Percentiles rank a stretch among this genome's conserved stretches.
These are phyloP conservation scores for Yarrowia divulgata DNA, from an alignment of 805 yeast species.

Conservation along the genomic window DNA sequence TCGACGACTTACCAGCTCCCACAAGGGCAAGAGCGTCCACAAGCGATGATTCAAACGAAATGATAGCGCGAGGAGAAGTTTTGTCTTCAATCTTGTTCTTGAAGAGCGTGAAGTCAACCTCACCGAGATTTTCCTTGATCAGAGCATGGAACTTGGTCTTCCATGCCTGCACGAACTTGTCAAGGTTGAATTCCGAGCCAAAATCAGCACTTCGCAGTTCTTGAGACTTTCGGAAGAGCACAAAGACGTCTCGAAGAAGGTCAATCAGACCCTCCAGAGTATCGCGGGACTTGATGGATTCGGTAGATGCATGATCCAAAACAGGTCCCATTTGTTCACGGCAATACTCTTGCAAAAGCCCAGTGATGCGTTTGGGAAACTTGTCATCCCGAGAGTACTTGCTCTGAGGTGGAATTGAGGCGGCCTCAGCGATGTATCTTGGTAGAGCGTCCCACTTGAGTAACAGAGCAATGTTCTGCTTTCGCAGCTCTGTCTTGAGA, in stretches of 20 bases:
- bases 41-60: slow-evolving; percentile 21
- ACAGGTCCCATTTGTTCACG: slow-evolving; percentile 23
- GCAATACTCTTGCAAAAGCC: background rate
- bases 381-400: slow-evolving; percentile 20
- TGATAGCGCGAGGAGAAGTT: background rate
- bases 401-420: slow-evolving; percentile 24
- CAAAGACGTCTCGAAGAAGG: slow-evolving; percentile 2
- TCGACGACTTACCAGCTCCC: slow-evolving; percentile 18
- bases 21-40: slow-evolving; percentile 18
- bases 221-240: slow-evolving; percentile 1
- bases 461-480: slow-evolving; percentile 17
- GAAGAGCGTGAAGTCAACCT: slow-evolving; percentile 4
- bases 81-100: slow-evolving; percentile 10
- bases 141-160: slow-evolving; percentile 6
- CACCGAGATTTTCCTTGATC: slow-evolving; percentile 9
- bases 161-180: slow-evolving; percentile 20
- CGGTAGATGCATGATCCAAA: slow-evolving; percentile 20
- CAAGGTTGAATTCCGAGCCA: slow-evolving; percentile 8
- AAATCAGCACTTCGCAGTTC: slow-evolving; percentile 11
- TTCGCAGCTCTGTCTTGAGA: slow-evolving; percentile 10
- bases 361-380: slow-evolving; percentile 19
- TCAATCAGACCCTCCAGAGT: slow-evolving; percentile 23
- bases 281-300: slow-evolving; percentile 15
- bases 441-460: slow-evolving; percentile 17
- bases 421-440: background rate